These are phyloP conservation scores for Fraxinus xanthoxyloides DNA, from an alignment of 305 asterid genomes.

Conservation along the genomic window DNA sequence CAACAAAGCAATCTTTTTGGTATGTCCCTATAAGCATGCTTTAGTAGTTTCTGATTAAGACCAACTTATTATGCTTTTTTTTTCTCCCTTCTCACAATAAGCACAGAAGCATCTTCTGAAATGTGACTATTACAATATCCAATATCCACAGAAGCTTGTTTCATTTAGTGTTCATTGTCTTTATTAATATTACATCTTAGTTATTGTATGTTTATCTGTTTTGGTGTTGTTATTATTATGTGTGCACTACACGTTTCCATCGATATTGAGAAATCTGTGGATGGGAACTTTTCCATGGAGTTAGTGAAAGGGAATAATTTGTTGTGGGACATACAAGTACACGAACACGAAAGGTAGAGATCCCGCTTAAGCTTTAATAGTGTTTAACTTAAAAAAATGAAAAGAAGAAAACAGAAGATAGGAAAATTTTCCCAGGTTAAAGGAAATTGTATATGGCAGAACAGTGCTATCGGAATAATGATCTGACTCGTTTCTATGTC, in stretches of 20 bases:
- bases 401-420: background rate
- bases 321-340: background rate
- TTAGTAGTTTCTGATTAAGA: background rate
- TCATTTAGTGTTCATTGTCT: background rate
- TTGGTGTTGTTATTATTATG: background rate
- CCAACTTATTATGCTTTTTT: background rate
- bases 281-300: background rate
- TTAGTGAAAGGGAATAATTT: background rate
- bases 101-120: background rate
- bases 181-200: background rate
- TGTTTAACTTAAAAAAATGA: background rate
- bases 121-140: background rate
- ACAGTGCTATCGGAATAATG: background rate
- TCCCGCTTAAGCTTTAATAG: background rate
- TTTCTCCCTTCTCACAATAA: background rate
- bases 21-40: constrained; percentile 23
- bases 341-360: background rate
- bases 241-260: background rate
- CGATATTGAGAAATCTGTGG: background rate
- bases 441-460: background rate
- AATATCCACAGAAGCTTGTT: background rate
- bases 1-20: constrained; percentile 65
- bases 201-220: background rate
- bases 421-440: background rate
- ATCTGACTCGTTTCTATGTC: background rate